These are phyloP conservation scores for Fusarium fracticaudum DNA, from an alignment of 2,329 filamentous ascomycete genomes.

Conservation along the genomic window DNA sequence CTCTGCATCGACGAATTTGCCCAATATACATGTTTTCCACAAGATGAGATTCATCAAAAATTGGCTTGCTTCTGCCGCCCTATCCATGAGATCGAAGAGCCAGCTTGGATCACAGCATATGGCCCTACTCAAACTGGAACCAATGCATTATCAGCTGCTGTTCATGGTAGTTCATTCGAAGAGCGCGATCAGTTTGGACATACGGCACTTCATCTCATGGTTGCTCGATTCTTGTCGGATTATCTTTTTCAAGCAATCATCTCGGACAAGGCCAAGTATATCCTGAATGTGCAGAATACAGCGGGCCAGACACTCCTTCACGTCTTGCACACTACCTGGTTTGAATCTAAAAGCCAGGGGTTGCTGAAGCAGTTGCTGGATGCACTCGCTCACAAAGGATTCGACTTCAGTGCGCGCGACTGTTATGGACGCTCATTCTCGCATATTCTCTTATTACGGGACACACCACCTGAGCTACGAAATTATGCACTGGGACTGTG, in stretches of 20 bases:
- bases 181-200: slow-evolving; percentile 57
- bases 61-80: slow-evolving; percentile 46
- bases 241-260: slow-evolving; percentile 44
- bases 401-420: slow-evolving; percentile 53
- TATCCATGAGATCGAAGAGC: slow-evolving; percentile 33
- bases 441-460: slow-evolving; percentile 52
- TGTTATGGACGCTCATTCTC: slow-evolving; percentile 64
- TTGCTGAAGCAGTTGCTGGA: slow-evolving; percentile 44
- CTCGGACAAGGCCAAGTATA: slow-evolving; percentile 13
- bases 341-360: slow-evolving; percentile 33
- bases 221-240: slow-evolving; percentile 46
- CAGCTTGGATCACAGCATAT: slow-evolving; percentile 44
- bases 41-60: slow-evolving; percentile 36
- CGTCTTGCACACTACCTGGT: slow-evolving; percentile 51
- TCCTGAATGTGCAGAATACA: slow-evolving; percentile 50
- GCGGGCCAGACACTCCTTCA: slow-evolving; percentile 62
- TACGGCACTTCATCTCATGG: slow-evolving; percentile 58
- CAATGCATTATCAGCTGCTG: slow-evolving; percentile 20
- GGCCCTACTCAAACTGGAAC: slow-evolving; percentile 37
- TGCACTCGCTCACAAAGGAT: slow-evolving; percentile 24
- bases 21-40: slow-evolving; percentile 27
- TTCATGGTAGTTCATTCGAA: slow-evolving; percentile 15
- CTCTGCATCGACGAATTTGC: slow-evolving; percentile 48
- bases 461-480: slow-evolving; percentile 47
- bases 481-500: slow-evolving; percentile 41